Evolutionary conservation across 1,139 yeast species (phyloP), one percentile per base, ranked within the genome.

Genomic region (Taphrina sp.): DNA sequence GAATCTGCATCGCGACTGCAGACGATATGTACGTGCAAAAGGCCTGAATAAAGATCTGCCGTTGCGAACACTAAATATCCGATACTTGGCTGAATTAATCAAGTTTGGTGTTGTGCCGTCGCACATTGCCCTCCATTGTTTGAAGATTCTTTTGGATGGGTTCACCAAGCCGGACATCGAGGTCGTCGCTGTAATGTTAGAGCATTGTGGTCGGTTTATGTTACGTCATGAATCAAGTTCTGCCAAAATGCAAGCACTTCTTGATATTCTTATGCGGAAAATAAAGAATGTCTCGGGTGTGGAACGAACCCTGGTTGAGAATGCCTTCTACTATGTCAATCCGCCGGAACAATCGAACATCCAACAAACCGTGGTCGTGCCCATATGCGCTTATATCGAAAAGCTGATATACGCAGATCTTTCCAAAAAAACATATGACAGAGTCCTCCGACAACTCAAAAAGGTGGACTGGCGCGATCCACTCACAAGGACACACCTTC

Each of bases 71-170:
- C 71, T 72, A 29, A 81, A 78, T 61, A 77, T 85, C 36, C 73
- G 76, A 34, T 83, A 84, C 61, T 82, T 86, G 61, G 74, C 82
- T 52, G 96, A 90, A 65, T 72, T 89, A 71, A 78, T 84, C 45
- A 87, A 86, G 66, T 90, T 89, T 67, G 81, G 79, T 61, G 68
- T 88, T 62, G 74, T 89, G n/a, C 94, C 95, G 0, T 72, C 74
- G 19, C 84, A 80, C 67, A 74, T 83, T 56, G 75, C 83, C 3
- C 85, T 88, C 67, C 92, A 88, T 49, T 61, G 61, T 33, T 34
- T 63, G 22, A 62, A 60, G 36, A 23, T 56, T 10, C 67, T 84
- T 81, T 65, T 77, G 85, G 55, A 74, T 85, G 76, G 77, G 58
- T 68, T 85, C 53, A 71, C 76, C n/a, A 74, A 73, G 39, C 78